Conservation (phyloP, 2,329 filamentous ascomycete genomes). For the Cryphonectria radicalis region DNA sequence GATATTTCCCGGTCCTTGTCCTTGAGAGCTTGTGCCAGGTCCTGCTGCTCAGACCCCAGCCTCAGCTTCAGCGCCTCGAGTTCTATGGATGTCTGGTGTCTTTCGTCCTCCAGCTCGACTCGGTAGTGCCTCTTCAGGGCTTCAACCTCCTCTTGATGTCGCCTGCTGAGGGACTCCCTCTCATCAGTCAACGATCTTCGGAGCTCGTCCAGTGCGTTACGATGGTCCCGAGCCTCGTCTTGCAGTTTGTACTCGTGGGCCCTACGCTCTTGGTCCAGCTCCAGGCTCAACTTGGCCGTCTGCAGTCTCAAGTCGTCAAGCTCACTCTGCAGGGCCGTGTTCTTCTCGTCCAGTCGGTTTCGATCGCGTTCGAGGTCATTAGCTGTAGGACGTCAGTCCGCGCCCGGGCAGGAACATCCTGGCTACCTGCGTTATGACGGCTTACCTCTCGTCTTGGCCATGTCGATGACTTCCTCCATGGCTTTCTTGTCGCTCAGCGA, state of each 20-base stretch:
- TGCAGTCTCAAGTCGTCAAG: slow-evolving; percentile 57
- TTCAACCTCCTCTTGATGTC: slow-evolving; percentile 71
- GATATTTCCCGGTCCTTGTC: slow-evolving; percentile 60
- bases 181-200: slow-evolving; percentile 57
- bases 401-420: not conserved
- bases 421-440: slow-evolving; percentile 26
- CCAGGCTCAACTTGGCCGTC: slow-evolving; percentile 45
- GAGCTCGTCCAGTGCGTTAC: slow-evolving; percentile 60
- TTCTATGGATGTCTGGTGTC: slow-evolving; percentile 56
- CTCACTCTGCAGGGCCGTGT: slow-evolving; percentile 64
- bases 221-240: slow-evolving; percentile 56
- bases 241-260: slow-evolving; percentile 58
- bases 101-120: slow-evolving; percentile 69
- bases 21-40: slow-evolving; percentile 51
- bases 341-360: slow-evolving; percentile 51
- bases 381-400: slow-evolving; percentile 40
- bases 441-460: slow-evolving; percentile 77
- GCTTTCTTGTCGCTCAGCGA: slow-evolving; percentile 70
- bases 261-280: slow-evolving; percentile 49
- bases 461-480: slow-evolving; percentile 73
- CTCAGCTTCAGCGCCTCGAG: slow-evolving; percentile 65
- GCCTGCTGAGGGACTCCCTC: slow-evolving; percentile 59
- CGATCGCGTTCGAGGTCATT: slow-evolving; percentile 54
- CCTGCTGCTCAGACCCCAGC: slow-evolving; percentile 56
- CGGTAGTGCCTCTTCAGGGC: slow-evolving; percentile 66